Evolutionary conservation across 345 rosid genomes (phyloP), one percentile per base, ranked within the genome.

Genomic region (Bretschneidera sinensis): DNA sequence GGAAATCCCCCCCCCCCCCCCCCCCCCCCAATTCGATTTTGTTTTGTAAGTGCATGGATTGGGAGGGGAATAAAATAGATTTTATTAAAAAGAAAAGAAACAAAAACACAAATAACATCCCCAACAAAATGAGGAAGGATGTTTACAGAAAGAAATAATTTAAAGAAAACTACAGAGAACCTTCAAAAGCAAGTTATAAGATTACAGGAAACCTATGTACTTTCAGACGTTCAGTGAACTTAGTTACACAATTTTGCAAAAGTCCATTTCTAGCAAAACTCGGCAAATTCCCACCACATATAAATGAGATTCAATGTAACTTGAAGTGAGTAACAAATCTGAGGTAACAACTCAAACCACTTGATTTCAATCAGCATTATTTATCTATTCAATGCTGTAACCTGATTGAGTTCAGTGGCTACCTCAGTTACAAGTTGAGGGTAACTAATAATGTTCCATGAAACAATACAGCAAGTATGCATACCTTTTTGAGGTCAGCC

Each of bases 401-500:
- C 33, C 3, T 28, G 33, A 28, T 28, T 28, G 33, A 39, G 45
- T 39, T 39, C 4, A 13, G 11, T 23, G 17, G 28, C 34, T 60
- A 48, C 55, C 31, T 60, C 45, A 28, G 49, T 43, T 47, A 28
- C 53, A 28, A 39, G 16, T 39, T 31, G 5, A 19, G 39, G 33
- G 43, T 51, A 63, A 54, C 35, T 20, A 17, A 60, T 31, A 43
- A 43, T 60, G 21, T 62, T 47, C 49, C 57, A 55, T 55, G 13
- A 49, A 49, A 33, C 16, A 33, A 54, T 6, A 43, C 16, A 48
- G 50, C 35, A 61, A n/a, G 45, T 22, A 59, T 14, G 7, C 54
- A 17, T 60, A 81, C 92, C 77, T 83, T 86, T 75, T 83, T 86
- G 34, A 83, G 78, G 70, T 86, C 94, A 60, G 84, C 84, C 64